Percentiles rank a stretch among this genome's conserved stretches.
Evolutionary conservation across 208 protist species (phyloP).

Genomic region (Leishmania tropica): DNA sequence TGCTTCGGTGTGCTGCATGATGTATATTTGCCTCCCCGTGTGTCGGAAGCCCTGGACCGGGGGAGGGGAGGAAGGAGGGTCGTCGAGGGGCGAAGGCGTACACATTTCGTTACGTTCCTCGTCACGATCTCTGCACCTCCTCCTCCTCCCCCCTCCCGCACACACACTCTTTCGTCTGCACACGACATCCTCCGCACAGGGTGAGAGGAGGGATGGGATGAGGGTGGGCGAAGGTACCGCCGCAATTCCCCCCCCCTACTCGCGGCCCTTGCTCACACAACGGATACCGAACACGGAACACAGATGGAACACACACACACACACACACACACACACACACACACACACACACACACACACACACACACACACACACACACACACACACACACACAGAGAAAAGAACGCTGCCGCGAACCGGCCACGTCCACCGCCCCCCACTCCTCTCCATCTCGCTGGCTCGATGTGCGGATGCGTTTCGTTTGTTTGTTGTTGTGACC

Average conservation of each 20-base stretch:
- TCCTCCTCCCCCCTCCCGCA: too few relatives aligned
- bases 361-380: too few relatives aligned
- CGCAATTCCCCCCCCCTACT: background rate
- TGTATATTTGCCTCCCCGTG: slow-evolving; percentile 1
- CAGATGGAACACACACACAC: background rate
- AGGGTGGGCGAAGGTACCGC: background rate
- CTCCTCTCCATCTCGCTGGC: background rate
- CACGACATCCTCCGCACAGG: background rate
- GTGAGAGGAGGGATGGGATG: background rate
- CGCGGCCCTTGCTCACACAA: background rate
- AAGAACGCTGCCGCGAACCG: background rate
- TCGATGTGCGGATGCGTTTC: background rate
- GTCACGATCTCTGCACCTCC: background rate
- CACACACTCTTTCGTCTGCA: background rate
- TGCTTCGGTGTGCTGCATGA: background rate
- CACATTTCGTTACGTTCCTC: background rate
- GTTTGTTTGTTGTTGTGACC: background rate
- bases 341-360: too few relatives aligned
- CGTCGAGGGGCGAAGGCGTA: background rate
- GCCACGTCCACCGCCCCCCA: background rate
- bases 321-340: too few relatives aligned
- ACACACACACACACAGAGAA: too few relatives aligned
- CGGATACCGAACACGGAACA: background rate
- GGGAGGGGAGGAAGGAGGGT: background rate
- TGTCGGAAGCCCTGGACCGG: background rate